phyloP scores from a whole-genome alignment of 2,329 filamentous ascomycete species.

The Alternaria consortialis region DNA sequence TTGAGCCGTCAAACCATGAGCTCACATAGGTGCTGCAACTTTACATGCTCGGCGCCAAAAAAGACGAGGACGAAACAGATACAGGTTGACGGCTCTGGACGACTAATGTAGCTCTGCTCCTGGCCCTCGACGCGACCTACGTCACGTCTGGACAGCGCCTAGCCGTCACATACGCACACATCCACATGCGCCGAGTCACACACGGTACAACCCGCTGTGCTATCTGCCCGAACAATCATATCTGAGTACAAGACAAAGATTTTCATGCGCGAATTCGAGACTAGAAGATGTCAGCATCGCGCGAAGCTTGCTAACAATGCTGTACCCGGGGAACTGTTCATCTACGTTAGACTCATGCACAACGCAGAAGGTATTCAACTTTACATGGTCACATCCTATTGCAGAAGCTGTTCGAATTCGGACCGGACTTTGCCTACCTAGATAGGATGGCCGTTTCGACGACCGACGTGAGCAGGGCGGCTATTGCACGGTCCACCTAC shows the following conservation, averaged over 20 bases:
- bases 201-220: background rate
- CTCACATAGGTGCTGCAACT: background rate
- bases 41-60: background rate
- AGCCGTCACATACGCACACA: background rate
- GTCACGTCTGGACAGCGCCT: slow-evolving; percentile 12
- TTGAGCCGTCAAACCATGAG: background rate
- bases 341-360: background rate
- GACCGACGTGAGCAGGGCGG: slow-evolving; percentile 17
- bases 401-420: background rate
- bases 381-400: background rate
- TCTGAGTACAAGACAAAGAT: background rate
- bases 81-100: background rate
- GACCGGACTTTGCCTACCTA: background rate
- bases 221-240: background rate
- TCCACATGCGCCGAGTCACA: background rate
- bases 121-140: slow-evolving; percentile 7
- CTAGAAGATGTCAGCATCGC: background rate
- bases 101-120: background rate
- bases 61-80: background rate
- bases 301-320: background rate
- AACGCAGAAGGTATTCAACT: background rate
- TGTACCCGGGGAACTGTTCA: background rate
- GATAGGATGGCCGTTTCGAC: slow-evolving; percentile 7
- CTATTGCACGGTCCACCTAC: slow-evolving; percentile 21
- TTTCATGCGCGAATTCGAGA: background rate